Evolutionary conservation across 2,329 filamentous ascomycete species (phyloP).

Genomic region (Ploettnerulaceae sp.): DNA sequence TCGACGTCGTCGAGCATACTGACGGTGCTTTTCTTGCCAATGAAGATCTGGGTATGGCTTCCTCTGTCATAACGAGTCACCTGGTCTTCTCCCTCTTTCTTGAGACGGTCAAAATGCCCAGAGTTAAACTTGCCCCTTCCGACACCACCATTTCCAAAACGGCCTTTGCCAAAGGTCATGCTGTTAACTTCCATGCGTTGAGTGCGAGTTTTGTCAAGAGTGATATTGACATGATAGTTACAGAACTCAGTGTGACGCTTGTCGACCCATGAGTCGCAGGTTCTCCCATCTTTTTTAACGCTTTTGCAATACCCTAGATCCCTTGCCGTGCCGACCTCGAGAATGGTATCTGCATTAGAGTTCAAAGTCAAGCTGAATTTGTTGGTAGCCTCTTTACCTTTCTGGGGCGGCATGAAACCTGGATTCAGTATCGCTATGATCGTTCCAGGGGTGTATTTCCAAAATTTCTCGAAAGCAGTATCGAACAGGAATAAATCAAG

Average conservation of each 20-base stretch:
- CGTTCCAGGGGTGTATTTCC: slow-evolving; percentile 89
- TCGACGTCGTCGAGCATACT: slow-evolving; percentile 63
- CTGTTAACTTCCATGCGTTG: slow-evolving; percentile 75
- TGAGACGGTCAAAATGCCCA: slow-evolving; percentile 23
- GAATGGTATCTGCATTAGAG: slow-evolving; percentile 79
- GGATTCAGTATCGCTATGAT: slow-evolving; percentile 91
- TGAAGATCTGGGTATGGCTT: slow-evolving; percentile 53
- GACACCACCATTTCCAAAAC: slow-evolving; percentile 33
- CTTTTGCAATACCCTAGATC: slow-evolving; percentile 88
- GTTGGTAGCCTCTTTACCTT: slow-evolving; percentile 69
- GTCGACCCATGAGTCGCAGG: slow-evolving; percentile 83
- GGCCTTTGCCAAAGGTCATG: slow-evolving; percentile 45
- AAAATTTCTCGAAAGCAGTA: slow-evolving; percentile 84
- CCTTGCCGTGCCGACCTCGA: slow-evolving; percentile 80
- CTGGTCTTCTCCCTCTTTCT: slow-evolving; percentile 28
- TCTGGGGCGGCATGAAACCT: slow-evolving; percentile 79
- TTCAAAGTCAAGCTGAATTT: slow-evolving; percentile 81
- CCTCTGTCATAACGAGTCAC: slow-evolving; percentile 50
- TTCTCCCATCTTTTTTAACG: slow-evolving; percentile 75
- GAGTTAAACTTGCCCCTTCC: slow-evolving; percentile 26
- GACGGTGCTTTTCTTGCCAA: slow-evolving; percentile 49
- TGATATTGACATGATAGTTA: slow-evolving; percentile 84
- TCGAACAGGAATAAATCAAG: slow-evolving; percentile 90
- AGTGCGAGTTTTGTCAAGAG: slow-evolving; percentile 64
- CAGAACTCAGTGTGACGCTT: slow-evolving; percentile 83